A percentile compares a stretch with the other conserved stretches of the same genome.
Conservation (phyloP, 2,329 filamentous ascomycete genomes). For the Leptosphaerulina australis region DNA sequence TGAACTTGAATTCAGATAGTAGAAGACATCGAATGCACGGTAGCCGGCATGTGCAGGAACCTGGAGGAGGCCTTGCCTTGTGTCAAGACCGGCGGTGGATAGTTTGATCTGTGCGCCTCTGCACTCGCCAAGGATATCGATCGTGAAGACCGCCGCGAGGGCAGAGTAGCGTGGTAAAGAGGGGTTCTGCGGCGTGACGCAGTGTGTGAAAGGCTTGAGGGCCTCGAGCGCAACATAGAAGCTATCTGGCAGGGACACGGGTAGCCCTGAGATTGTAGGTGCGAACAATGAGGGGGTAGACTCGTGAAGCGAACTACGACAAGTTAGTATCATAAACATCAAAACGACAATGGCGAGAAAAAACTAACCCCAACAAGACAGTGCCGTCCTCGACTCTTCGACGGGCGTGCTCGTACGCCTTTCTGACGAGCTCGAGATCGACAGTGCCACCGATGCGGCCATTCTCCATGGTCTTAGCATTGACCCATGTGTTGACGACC, state of each 20-base stretch:
- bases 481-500: conserved; percentile 95
- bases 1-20: conserved; percentile 91
- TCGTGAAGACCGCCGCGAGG: conserved; percentile 78
- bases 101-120: conserved; percentile 77
- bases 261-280: conserved; percentile 81
- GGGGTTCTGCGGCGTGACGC: conserved; percentile 88
- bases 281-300: conserved; percentile 84
- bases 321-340: neutral
- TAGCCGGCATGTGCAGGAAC: conserved; percentile 81
- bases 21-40: conserved; percentile 96
- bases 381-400: conserved; percentile 94
- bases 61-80: conserved; percentile 75
- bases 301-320: conserved; percentile 80
- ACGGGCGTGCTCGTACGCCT: conserved; percentile 95
- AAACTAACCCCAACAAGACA: conserved; percentile 79
- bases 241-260: conserved; percentile 75
- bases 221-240: conserved; percentile 81
- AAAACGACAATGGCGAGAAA: neutral
- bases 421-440: conserved; percentile 75
- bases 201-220: conserved; percentile 83
- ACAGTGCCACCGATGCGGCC: conserved; percentile 77
- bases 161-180: conserved; percentile 79
- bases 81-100: conserved; percentile 88
- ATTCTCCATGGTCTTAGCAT: conserved; percentile 73
- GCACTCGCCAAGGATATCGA: conserved; percentile 80